Conservation (phyloP, 148 eudicot genomes). For the Talinum fruticosum region DNA sequence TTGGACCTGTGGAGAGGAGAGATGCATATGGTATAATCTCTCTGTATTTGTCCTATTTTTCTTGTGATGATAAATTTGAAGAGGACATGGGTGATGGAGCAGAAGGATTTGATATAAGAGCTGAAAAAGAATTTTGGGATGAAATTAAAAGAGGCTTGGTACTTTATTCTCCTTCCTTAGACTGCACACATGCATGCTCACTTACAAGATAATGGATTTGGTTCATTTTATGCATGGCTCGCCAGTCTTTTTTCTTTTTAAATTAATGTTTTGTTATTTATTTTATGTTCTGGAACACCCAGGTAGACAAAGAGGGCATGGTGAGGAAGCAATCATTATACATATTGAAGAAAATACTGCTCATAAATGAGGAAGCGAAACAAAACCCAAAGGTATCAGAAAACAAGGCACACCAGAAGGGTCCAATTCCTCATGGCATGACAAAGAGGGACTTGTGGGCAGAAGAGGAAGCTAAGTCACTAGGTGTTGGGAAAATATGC, state of each 20-base stretch:
- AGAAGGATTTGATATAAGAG: slow-evolving; percentile 60
- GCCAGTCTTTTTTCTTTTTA: background rate
- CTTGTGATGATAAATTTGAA: slow-evolving; percentile 34
- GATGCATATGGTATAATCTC: slow-evolving; percentile 88
- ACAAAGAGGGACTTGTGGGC: slow-evolving; percentile 85
- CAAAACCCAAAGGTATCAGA: slow-evolving; percentile 38
- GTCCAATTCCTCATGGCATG: slow-evolving; percentile 41
- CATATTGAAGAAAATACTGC: slow-evolving; percentile 55
- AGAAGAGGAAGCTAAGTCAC: slow-evolving; percentile 80
- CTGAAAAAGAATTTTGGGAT: slow-evolving; percentile 75
- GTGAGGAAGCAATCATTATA: slow-evolving; percentile 86
- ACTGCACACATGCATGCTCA: background rate
- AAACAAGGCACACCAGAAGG: slow-evolving; percentile 34
- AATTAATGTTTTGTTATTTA: background rate
- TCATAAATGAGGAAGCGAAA: slow-evolving; percentile 40
- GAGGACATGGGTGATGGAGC: slow-evolving; percentile 39
- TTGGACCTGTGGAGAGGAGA: slow-evolving; percentile 78
- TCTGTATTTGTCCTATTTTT: slow-evolving; percentile 65
- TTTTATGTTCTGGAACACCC: slow-evolving; percentile 21
- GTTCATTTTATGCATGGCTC: too few species aligned
- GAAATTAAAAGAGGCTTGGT: slow-evolving; percentile 95
- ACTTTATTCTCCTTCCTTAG: slow-evolving; percentile 24
- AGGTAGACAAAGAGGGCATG: slow-evolving; percentile 76
- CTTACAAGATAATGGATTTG: background rate
- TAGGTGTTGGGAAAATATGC: slow-evolving; percentile 64